phyloP scores from a whole-genome alignment of 331 rosid genomes.

The Saraca asoca region DNA sequence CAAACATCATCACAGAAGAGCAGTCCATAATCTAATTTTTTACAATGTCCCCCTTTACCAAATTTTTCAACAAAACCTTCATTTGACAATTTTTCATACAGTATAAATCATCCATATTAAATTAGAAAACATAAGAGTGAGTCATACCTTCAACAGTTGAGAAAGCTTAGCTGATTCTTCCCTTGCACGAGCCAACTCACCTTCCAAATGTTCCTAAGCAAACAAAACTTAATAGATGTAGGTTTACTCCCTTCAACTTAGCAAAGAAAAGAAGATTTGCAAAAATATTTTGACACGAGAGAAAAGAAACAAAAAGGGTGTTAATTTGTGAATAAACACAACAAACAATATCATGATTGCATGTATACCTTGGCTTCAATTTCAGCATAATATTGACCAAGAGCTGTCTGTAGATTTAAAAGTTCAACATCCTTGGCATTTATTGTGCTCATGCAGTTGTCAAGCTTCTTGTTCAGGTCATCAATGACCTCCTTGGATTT shows the following conservation, averaged over 20 bases:
- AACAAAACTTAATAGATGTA: constrained; percentile 27
- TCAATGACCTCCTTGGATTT: constrained; percentile 69
- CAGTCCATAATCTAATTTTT: background rate
- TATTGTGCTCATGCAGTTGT: constrained; percentile 59
- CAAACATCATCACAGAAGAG: no score
- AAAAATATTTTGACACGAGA: constrained; percentile 2
- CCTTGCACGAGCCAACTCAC: constrained; percentile 69
- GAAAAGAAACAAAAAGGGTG: no score
- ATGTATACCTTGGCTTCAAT: constrained; percentile 94
- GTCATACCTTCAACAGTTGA: constrained; percentile 62
- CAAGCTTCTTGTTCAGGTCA: constrained; percentile 78
- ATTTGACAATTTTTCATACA: background rate
- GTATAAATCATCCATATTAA: background rate
- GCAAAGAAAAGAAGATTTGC: constrained; percentile 7
- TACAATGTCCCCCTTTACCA: background rate
- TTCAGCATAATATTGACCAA: constrained; percentile 98
- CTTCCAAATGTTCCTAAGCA: constrained; percentile 83
- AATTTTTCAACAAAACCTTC: background rate
- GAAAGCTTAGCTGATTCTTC: constrained; percentile 72
- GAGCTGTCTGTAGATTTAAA: constrained; percentile 91
- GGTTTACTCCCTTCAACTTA: constrained; percentile 27
- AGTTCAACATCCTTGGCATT: constrained; percentile 86
- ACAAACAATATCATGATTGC: background rate
- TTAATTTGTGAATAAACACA: background rate
- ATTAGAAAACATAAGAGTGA: constrained; percentile 19